Evolutionary conservation across 768 basidiomycete species (phyloP), one percentile per base, ranked within the genome.

Genomic region (Daedalea quercina): DNA sequence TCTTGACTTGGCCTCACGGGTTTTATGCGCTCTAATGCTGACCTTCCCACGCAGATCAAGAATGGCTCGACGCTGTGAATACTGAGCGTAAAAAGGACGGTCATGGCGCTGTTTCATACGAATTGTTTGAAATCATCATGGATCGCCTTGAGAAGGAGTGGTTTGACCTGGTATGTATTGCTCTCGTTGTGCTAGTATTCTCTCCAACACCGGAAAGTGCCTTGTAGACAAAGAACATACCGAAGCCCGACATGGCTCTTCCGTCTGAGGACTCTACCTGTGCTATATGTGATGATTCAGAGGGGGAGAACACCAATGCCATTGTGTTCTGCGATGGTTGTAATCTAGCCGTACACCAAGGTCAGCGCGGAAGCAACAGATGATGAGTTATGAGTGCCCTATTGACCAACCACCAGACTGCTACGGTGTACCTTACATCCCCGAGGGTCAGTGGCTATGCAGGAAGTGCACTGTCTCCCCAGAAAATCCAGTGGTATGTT

Each of bases 251-350:
- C 62, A 76, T 89, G 50, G 89, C 84, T 7, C 74, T 97, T 60
- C 91, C 94, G 0, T 90, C 87, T 1, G 94, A 99, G 71, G 96
- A 99, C 65, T 93, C 92, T 11, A 92, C 90, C 0, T 99, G 96
- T 65, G 88, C 93, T 4, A 88, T 99, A 41, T 99, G 96, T 63
- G 96, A 99, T 64, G 96, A 99, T 63, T 90, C 93, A 1, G 96
- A 99, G 62, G 95, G 94, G 50, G 96, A 99, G 73, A 96, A 97
- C 64, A 93, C 90, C 54, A 99, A 98, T 67, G 96, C 94, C 7
- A 99, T 98, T 60, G 94, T 99, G 4, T 99, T 99, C 64, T 99
- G 96, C 66, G 96, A 99, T 65, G 96, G 95, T 0, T 99, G 96
- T 67, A 98, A 98, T 68, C 73, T 99, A 24, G 96, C 96, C 9